These are phyloP conservation scores for Trichaptum fuscoviolaceum DNA, from an alignment of 768 basidiomycete species.

Conservation along the genomic window DNA sequence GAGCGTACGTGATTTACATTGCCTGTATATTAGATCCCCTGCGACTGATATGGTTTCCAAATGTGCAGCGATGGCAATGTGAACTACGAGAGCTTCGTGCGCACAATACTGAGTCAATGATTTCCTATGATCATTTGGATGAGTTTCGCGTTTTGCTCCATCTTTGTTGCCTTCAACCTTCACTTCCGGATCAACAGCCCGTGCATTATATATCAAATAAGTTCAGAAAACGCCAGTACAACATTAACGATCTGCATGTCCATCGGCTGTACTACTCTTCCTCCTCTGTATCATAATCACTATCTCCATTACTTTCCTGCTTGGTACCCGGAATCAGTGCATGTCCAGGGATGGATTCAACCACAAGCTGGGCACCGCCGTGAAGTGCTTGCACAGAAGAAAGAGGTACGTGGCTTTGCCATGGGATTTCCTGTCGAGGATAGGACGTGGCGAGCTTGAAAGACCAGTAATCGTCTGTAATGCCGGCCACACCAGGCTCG, in stretches of 20 bases:
- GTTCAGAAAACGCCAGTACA: not conserved
- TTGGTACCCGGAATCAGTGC: constrained; percentile 9
- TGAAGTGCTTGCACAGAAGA: constrained; percentile 43
- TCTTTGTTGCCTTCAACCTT: not conserved
- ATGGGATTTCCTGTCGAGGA: constrained; percentile 60
- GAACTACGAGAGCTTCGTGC: constrained; percentile 96
- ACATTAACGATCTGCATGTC: not conserved
- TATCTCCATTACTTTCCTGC: constrained; percentile 34
- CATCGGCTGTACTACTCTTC: constrained; percentile 29
- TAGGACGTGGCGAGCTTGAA: constrained; percentile 69
- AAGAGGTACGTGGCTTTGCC: constrained; percentile 35
- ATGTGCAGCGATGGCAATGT: constrained; percentile 83
- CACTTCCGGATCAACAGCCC: not conserved
- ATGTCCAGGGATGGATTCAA: constrained; percentile 33
- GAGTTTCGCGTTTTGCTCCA: not conserved
- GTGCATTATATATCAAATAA: constrained; percentile 1
- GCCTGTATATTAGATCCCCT: constrained; percentile 9
- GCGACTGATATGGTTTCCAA: constrained; percentile 9
- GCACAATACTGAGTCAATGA: constrained; percentile 87
- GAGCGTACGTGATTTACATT: constrained; percentile 50
- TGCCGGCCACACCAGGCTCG: not conserved
- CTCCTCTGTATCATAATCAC: constrained; percentile 53
- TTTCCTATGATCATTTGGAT: not conserved
- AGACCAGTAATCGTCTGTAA: constrained; percentile 55
- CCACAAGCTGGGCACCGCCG: constrained; percentile 60